Conservation (phyloP, 2,329 filamentous ascomycete species). For the Aspergillus pseudonomiae region DNA sequence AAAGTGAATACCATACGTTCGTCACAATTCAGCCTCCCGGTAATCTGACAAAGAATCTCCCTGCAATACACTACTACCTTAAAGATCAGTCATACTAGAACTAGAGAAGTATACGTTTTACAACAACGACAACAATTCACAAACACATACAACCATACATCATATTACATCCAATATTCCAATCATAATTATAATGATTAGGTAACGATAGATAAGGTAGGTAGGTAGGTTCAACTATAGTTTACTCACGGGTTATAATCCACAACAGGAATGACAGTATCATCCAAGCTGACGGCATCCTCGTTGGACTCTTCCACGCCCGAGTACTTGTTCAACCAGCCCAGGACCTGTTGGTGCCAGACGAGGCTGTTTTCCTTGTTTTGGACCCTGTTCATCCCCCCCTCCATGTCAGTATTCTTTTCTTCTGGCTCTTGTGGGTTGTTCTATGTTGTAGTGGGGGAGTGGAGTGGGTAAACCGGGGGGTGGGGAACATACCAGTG, state of each 20-base stretch:
- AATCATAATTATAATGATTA: background rate
- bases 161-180: background rate
- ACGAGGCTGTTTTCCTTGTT: conserved; percentile 87
- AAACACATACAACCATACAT: background rate
- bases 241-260: conserved; percentile 29
- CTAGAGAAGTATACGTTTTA: background rate
- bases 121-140: background rate
- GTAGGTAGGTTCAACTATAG: background rate
- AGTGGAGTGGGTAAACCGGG: background rate
- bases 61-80: background rate
- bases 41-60: background rate
- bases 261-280: conserved; percentile 38
- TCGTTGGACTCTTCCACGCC: conserved; percentile 35
- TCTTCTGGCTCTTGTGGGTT: no score
- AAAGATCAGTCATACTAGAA: background rate
- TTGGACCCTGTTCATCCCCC: conserved; percentile 62
- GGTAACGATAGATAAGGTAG: background rate
- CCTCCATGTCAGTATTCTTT: background rate
- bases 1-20: background rate
- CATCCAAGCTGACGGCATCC: conserved; percentile 35
- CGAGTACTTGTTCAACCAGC: conserved; percentile 65
- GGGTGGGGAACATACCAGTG: conserved; percentile 58
- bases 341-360: conserved; percentile 82
- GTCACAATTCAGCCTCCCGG: background rate
- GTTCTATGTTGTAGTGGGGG: background rate